Evolutionary conservation across 257 asterid species (phyloP).

Genomic region (Schizonepeta tenuifolia): DNA sequence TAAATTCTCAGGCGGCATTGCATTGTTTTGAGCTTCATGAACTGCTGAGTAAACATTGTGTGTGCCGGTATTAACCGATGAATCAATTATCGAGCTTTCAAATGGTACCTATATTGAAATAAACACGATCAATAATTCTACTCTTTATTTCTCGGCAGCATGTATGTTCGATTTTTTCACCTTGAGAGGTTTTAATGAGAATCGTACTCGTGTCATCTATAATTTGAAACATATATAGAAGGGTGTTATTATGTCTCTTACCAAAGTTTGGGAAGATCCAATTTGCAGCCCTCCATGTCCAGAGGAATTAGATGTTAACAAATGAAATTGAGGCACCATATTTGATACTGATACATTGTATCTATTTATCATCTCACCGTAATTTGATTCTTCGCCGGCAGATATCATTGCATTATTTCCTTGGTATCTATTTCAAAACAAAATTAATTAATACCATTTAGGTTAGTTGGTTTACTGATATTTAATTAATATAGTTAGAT

Average conservation of each 20-base stretch:
- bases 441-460: background rate
- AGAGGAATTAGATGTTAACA: background rate
- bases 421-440: background rate
- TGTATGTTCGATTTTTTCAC: too few relatives aligned
- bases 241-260: constrained; percentile 1
- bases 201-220: too few relatives aligned
- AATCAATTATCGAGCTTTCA: constrained; percentile 25
- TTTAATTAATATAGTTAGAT: too few relatives aligned
- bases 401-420: background rate
- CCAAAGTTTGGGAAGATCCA: constrained; percentile 27
- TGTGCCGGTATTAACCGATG: background rate
- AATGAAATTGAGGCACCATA: background rate
- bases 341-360: background rate
- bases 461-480: too few relatives aligned
- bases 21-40: background rate
- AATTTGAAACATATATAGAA: background rate
- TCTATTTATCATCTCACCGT: constrained; percentile 4
- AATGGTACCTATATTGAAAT: constrained; percentile 21
- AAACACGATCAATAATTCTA: too few relatives aligned
- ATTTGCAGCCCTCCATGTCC: constrained; percentile 4
- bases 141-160: too few relatives aligned
- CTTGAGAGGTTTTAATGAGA: too few relatives aligned
- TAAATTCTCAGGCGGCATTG: background rate
- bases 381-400: background rate
- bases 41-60: background rate